Evolutionary conservation across 352 stramenopile genomes (phyloP).

Genomic region (Phytophthora foliorum): DNA sequence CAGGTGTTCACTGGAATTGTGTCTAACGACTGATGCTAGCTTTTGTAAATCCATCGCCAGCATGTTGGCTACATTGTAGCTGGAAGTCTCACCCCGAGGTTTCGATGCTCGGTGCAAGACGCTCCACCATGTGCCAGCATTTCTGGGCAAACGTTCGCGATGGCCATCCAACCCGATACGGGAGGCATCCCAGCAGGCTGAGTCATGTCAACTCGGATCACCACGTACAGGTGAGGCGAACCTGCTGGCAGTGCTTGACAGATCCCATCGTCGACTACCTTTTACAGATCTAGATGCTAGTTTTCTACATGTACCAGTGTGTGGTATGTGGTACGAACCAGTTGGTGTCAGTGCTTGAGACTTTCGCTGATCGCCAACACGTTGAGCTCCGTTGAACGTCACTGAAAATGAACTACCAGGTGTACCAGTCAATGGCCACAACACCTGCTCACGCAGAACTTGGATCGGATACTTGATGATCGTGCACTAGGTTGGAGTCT

Average conservation of each 20-base stretch:
- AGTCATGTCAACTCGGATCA: constrained; percentile 10
- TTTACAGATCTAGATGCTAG: constrained; percentile 16
- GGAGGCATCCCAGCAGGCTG: constrained; percentile 9
- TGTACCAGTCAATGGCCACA: constrained; percentile 21
- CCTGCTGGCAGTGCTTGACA: constrained; percentile 28
- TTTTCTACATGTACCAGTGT: constrained; percentile 12
- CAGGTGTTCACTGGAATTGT: neutral
- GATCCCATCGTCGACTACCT: constrained; percentile 24
- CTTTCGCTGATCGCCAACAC: constrained; percentile 17
- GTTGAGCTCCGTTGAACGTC: constrained; percentile 8
- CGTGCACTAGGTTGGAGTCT: constrained; percentile 3
- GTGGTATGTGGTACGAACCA: neutral
- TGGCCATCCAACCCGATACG: neutral
- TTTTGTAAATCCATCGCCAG: neutral
- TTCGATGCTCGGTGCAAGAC: neutral
- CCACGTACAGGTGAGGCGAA: constrained; percentile 18
- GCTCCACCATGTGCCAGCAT: neutral
- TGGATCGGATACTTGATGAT: constrained; percentile 19
- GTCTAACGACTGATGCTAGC: neutral
- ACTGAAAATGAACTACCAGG: constrained; percentile 5
- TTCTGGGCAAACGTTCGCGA: neutral
- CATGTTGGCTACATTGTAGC: neutral
- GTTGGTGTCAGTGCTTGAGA: constrained; percentile 4
- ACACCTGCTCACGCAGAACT: constrained; percentile 17
- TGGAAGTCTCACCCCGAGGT: neutral